Evolutionary conservation across 2,329 filamentous ascomycete genomes (phyloP).

Genomic region (Fusarium nurragi): DNA sequence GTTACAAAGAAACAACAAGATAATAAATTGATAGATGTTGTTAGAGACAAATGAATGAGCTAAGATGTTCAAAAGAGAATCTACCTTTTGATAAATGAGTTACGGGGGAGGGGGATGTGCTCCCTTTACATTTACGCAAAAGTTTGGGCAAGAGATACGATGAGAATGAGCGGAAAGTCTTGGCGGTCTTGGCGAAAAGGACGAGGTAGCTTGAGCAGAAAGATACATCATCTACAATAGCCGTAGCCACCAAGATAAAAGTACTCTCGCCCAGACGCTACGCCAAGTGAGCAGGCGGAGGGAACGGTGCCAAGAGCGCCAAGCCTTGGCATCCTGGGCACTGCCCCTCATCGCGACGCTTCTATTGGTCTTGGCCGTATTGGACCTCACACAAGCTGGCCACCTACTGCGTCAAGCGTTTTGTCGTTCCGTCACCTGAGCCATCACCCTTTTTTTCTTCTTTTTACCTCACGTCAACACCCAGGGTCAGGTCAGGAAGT

Average conservation of each 20-base stretch:
- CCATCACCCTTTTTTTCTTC: constrained; percentile 24
- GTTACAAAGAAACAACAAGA: constrained; percentile 6
- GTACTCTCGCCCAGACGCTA: constrained; percentile 35
- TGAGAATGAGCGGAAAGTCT: constrained; percentile 53
- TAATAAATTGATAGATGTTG: not conserved
- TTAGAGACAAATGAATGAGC: constrained; percentile 11
- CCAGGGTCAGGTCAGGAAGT: not conserved
- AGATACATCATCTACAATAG: not conserved
- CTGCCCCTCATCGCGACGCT: constrained; percentile 45
- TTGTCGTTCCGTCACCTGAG: constrained; percentile 47
- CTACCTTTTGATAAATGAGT: constrained; percentile 31
- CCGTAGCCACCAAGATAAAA: rapidly evolving
- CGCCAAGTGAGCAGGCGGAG: constrained; percentile 41
- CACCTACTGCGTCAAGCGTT: constrained; percentile 46
- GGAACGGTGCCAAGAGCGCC: constrained; percentile 49
- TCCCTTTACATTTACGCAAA: constrained; percentile 52
- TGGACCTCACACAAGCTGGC: constrained; percentile 45
- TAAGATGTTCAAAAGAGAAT: constrained; percentile 42
- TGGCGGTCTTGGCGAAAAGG: constrained; percentile 48
- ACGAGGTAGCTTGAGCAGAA: constrained; percentile 29
- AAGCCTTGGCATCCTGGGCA: constrained; percentile 54
- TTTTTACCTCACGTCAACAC: constrained; percentile 11
- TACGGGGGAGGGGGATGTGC: constrained; percentile 46
- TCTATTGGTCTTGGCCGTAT: constrained; percentile 46
- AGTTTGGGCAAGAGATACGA: constrained; percentile 48